Evolutionary conservation across 805 yeast genomes (phyloP).

Genomic region (Pichia eremophila): DNA sequence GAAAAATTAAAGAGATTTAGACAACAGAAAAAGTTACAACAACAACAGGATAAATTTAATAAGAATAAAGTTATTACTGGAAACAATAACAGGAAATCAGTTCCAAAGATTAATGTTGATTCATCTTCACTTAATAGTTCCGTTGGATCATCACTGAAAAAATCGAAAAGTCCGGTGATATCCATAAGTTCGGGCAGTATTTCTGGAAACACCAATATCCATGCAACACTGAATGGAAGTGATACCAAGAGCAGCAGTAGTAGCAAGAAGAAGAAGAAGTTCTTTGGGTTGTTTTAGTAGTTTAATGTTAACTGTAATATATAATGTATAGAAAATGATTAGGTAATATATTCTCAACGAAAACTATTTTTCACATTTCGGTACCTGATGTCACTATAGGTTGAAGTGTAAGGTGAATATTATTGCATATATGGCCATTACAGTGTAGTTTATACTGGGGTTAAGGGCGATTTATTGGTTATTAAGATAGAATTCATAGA

Average conservation of each 20-base stretch:
- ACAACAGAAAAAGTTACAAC: conserved; percentile 3
- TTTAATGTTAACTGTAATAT: conserved; percentile 5
- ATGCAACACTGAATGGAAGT: not conserved
- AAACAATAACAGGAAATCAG: not conserved
- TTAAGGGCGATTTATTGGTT: no score
- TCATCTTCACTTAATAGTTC: not conserved
- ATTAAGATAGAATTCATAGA: no score
- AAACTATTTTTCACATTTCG: not conserved
- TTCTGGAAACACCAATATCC: not conserved
- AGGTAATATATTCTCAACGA: not conserved
- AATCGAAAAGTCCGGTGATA: not conserved
- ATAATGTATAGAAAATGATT: not conserved
- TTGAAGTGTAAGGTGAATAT: no score
- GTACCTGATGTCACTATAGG: no score
- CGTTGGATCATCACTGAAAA: not conserved
- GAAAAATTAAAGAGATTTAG: conserved; percentile 6
- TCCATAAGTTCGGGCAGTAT: not conserved
- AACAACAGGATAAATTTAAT: not conserved
- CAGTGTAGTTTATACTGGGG: no score
- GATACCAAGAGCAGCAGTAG: not conserved
- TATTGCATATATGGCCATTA: no score
- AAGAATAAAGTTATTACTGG: not conserved
- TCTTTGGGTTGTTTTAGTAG: conserved; percentile 5
- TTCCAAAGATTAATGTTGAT: conserved; percentile 13
- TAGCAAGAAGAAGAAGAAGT: conserved; percentile 7